Percentiles rank a stretch among this genome's conserved stretches.
These are phyloP conservation scores for Talaromyces sp. DNA, from an alignment of 2,329 filamentous ascomycete genomes.

Conservation along the genomic window DNA sequence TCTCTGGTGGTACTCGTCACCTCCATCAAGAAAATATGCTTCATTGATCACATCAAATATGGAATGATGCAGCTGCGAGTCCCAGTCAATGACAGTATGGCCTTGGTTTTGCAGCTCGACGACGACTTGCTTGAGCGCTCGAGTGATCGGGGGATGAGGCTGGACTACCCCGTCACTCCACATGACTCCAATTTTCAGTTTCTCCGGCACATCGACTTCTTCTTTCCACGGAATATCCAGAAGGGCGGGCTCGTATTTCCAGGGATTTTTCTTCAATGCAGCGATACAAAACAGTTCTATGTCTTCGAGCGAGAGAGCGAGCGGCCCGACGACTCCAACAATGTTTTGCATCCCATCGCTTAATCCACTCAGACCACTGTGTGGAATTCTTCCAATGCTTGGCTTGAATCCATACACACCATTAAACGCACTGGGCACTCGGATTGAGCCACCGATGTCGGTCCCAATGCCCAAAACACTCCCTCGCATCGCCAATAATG, in stretches of 20 bases:
- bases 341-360: slow-evolving; percentile 19
- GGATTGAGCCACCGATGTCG: slow-evolving; percentile 49
- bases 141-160: slow-evolving; percentile 59
- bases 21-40: slow-evolving; percentile 8
- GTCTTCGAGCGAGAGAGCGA: slow-evolving; percentile 21
- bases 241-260: slow-evolving; percentile 50
- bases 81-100: slow-evolving; percentile 7
- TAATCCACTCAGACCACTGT: slow-evolving; percentile 8
- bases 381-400: slow-evolving; percentile 17
- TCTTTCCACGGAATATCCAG: slow-evolving; percentile 51
- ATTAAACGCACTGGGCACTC: slow-evolving; percentile 20
- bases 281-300: slow-evolving; percentile 29
- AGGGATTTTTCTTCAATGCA: slow-evolving; percentile 43
- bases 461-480: slow-evolving; percentile 59
- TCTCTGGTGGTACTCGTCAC: background rate
- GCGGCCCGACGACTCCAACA: slow-evolving; percentile 23
- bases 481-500: slow-evolving; percentile 58
- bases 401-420: slow-evolving; percentile 23
- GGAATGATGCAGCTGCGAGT: background rate
- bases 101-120: slow-evolving; percentile 15
- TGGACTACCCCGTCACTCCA: slow-evolving; percentile 58
- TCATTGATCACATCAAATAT: slow-evolving; percentile 4
- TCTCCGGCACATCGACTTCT: slow-evolving; percentile 19
- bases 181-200: slow-evolving; percentile 55
- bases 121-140: slow-evolving; percentile 49